Conservation (phyloP, 768 basidiomycete species). For the Coprinopsis cinerea region DNA sequence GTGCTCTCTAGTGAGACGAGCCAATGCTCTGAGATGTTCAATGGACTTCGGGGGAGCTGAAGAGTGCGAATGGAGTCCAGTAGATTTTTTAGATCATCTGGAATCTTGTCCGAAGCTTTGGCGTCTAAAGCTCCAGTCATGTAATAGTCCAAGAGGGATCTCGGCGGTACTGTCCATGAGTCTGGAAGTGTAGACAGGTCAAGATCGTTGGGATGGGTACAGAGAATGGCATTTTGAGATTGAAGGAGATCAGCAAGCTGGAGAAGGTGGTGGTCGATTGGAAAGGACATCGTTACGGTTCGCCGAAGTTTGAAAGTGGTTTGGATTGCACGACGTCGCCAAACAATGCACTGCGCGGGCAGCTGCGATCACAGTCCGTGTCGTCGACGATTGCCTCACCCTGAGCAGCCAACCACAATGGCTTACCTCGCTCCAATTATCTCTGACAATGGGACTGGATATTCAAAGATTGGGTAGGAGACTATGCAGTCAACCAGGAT, state of each 20-base stretch:
- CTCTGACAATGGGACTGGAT: constrained; percentile 97
- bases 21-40: constrained; percentile 14
- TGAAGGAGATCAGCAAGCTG: constrained; percentile 18
- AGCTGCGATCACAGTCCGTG: neutral
- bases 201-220: constrained; percentile 44
- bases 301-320: neutral
- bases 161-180: constrained; percentile 10
- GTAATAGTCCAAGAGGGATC: constrained; percentile 17
- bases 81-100: constrained; percentile 8
- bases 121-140: constrained; percentile 16
- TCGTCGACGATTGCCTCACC: neutral
- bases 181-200: constrained; percentile 21
- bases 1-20: constrained; percentile 12
- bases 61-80: constrained; percentile 18
- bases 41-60: constrained; percentile 21
- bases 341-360: neutral
- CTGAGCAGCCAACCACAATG: constrained; percentile 38
- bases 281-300: neutral
- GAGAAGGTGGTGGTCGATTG: constrained; percentile 3
- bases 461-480: constrained; percentile 90
- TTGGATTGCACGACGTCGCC: constrained; percentile 1
- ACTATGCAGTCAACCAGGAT: neutral
- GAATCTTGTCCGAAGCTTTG: constrained; percentile 3
- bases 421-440: constrained; percentile 89
- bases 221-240: constrained; percentile 27